Base-by-base conservation (phyloP, 768 basidiomycete genomes). In the Pholiota molesta region DNA sequence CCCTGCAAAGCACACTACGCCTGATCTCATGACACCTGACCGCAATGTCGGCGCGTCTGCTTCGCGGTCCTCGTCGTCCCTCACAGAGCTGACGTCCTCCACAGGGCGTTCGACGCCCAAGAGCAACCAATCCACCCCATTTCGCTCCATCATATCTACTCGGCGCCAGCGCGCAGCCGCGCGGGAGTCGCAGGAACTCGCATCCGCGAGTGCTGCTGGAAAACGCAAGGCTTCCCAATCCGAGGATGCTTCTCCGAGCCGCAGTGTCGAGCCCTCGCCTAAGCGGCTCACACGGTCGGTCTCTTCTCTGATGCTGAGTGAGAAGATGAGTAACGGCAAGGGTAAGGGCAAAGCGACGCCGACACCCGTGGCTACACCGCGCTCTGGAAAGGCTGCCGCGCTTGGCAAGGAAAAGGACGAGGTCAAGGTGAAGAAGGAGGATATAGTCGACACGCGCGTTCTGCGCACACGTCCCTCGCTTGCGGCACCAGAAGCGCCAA, bases 81-180 rank as follows among this genome's bases (percentile, higher is more conserved):
- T 79, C 44, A 80, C 77, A 56, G 78, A 80, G 35, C 64, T 80
- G 55, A 79, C 82, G 29, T 78, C 79, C 19, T 61, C 71, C 17
- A 69, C 73, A 40, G 74, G 74, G 42, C 65, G 65, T 37, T 60
- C 71, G 47, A 65, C 69, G 28, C 71, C 81, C 64, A 70, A 71
- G 52, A 73, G 74, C 61, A 64, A 62, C 39, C 69, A 69, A 31
- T 73, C 74, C 17, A 73, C 79, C 28, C 75, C 81, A 28, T 84
- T 81, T 67, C 83, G 79, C 52, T 83, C 87, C 16, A 83, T 85
- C 51, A 87, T 88, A 52, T 78, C 86, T 31, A 85, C 87, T 39
- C 86, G 87, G 67, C 79, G 72, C 60, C 88, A 84, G 72, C 86
- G 82, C 68, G 78, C 78, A 16, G 68, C 74, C 63, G 66, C 71